Conservation (phyloP, 495 filamentous ascomycete species). For the Staphylotrichum tortipilum region DNA sequence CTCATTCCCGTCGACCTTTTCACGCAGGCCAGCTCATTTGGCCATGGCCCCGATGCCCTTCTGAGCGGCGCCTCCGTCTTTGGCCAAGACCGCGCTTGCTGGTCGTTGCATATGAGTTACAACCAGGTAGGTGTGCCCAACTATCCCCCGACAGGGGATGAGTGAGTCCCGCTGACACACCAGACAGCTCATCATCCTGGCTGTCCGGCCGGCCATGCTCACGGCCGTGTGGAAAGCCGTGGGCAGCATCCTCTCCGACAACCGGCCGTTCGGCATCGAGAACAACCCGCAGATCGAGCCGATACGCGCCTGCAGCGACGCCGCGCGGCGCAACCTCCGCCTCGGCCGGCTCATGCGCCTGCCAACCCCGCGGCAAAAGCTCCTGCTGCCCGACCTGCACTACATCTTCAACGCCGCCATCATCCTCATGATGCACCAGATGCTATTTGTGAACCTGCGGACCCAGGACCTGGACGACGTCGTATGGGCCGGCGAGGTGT, state of each 20-base stretch:
- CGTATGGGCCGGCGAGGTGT: constrained; percentile 22
- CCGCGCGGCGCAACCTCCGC: constrained; percentile 26
- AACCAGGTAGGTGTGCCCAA: constrained; percentile 25
- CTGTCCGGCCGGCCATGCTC: constrained; percentile 33
- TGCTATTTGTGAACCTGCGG: constrained; percentile 23
- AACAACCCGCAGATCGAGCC: constrained; percentile 10
- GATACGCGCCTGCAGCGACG: constrained; percentile 25
- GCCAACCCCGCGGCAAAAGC: constrained; percentile 16
- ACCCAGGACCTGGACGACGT: constrained; percentile 18
- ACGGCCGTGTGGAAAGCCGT: constrained; percentile 30
- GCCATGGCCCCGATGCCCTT: constrained; percentile 2
- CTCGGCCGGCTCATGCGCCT: constrained; percentile 23
- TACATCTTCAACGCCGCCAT: constrained; percentile 38
- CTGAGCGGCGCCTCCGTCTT: constrained; percentile 6
- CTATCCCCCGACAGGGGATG: not conserved
- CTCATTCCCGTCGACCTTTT: constrained; percentile 6
- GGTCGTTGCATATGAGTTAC: constrained; percentile 34
- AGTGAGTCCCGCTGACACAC: not conserved
- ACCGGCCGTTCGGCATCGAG: constrained; percentile 11
- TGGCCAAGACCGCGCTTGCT: constrained; percentile 23
- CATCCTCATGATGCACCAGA: constrained; percentile 31
- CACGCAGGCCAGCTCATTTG: not conserved
- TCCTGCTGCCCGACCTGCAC: constrained; percentile 32
- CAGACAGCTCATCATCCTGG: constrained; percentile 31
- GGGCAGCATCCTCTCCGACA: constrained; percentile 14